phyloP scores from a whole-genome alignment of 108 stramenopile genomes.

The Nitzschia palea region DNA sequence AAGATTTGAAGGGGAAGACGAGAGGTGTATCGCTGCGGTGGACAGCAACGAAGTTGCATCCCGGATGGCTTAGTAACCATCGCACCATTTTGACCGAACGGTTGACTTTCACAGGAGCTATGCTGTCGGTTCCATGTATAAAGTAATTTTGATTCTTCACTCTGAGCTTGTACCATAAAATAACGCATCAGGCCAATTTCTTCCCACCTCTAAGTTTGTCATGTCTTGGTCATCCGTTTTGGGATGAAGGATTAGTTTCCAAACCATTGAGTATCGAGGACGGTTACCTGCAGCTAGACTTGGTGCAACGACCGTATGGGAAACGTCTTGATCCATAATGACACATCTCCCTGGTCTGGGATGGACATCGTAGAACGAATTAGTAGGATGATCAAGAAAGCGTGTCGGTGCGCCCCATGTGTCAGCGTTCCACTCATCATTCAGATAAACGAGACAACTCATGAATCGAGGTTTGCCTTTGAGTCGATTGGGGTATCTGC shows the following conservation, averaged over 20 bases:
- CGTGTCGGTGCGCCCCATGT: slow-evolving; percentile 64
- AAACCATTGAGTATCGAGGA: slow-evolving; percentile 72
- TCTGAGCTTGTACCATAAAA: too few species aligned
- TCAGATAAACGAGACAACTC: slow-evolving; percentile 68
- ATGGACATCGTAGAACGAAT: slow-evolving; percentile 35
- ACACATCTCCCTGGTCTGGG: slow-evolving; percentile 61
- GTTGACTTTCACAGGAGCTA: too few species aligned
- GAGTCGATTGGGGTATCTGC: slow-evolving; percentile 61
- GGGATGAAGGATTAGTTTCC: slow-evolving; percentile 75
- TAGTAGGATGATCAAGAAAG: slow-evolving; percentile 66
- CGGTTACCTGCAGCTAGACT: slow-evolving; percentile 45
- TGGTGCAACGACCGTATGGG: slow-evolving; percentile 68
- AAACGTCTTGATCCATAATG: slow-evolving; percentile 69
- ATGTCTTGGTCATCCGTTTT: slow-evolving; percentile 50
- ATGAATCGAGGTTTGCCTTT: slow-evolving; percentile 69
- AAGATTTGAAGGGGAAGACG: neutral
- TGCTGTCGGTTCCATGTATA: too few species aligned
- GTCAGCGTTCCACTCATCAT: slow-evolving; percentile 57
- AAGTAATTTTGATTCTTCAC: too few species aligned
- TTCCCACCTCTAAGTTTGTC: slow-evolving; percentile 47
- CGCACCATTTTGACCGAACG: too few species aligned
- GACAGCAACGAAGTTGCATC: too few species aligned
- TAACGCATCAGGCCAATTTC: too few species aligned
- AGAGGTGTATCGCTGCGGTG: too few species aligned
- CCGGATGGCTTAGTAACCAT: too few species aligned